phyloP scores from a whole-genome alignment of 176 grass and related monocot species.

The Guadua angustifolia region DNA sequence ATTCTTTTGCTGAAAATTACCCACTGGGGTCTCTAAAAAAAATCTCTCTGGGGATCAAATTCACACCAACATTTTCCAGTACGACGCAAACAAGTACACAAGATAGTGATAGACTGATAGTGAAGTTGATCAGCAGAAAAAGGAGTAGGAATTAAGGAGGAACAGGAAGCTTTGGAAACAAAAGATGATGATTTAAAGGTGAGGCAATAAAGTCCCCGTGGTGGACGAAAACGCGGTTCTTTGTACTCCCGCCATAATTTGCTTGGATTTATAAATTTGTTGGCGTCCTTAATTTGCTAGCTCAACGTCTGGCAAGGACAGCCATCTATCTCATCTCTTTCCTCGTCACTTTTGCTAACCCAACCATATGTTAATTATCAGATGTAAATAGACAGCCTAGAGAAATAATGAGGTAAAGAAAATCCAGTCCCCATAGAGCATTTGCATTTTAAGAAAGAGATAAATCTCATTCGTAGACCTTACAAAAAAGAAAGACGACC shows the following conservation, averaged over 20 bases:
- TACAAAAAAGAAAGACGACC: background rate
- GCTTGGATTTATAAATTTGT: constrained; percentile 25
- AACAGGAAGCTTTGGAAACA: constrained; percentile 39
- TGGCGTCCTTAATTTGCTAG: constrained; percentile 12
- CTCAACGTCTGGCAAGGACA: constrained; percentile 30
- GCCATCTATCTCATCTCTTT: background rate
- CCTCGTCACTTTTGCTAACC: background rate
- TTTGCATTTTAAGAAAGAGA: background rate
- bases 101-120: background rate
- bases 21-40: background rate
- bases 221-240: constrained; percentile 35
- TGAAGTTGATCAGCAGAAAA: constrained; percentile 22
- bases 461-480: background rate
- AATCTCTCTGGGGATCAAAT: background rate
- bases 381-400: background rate
- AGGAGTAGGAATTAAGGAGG: constrained; percentile 30
- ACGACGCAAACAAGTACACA: constrained; percentile 7
- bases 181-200: background rate
- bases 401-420: background rate
- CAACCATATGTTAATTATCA: background rate
- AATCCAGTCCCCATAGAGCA: background rate
- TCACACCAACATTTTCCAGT: background rate
- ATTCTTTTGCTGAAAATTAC: background rate
- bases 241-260: constrained; percentile 3
- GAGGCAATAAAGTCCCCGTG: background rate